Evolutionary conservation across 208 protist species (phyloP).

Genomic region (Entamoeba nuttalli): DNA sequence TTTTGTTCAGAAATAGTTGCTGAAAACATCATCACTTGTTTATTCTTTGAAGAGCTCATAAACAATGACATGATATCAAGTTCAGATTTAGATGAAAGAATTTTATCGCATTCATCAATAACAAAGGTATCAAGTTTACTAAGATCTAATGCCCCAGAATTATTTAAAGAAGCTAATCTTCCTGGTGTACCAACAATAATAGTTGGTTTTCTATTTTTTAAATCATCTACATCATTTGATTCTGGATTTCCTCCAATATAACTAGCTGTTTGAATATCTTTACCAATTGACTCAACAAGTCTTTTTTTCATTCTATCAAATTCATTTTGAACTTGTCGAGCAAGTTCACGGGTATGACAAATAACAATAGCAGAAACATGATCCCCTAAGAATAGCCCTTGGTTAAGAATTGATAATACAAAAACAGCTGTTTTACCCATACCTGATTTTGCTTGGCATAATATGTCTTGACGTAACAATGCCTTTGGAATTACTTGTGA

Average conservation of each 20-base stretch:
- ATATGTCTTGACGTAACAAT: slow-evolving; percentile 83
- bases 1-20: slow-evolving; percentile 77
- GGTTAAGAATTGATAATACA: background rate
- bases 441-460: slow-evolving; percentile 96
- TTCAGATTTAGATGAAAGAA: background rate
- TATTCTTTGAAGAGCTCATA: background rate
- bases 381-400: background rate
- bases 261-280: background rate
- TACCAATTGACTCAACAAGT: background rate
- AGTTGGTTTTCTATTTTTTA: slow-evolving; percentile 38
- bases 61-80: background rate
- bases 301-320: background rate
- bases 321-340: slow-evolving; percentile 79
- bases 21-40: background rate
- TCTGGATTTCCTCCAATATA: slow-evolving; percentile 55
- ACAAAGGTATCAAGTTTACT: slow-evolving; percentile 58
- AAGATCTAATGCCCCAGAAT: slow-evolving; percentile 21
- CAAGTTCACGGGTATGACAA: slow-evolving; percentile 75
- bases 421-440: slow-evolving; percentile 99
- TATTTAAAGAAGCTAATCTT: slow-evolving; percentile 24
- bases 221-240: slow-evolving; percentile 13
- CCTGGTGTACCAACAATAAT: slow-evolving; percentile 92
- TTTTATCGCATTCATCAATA: slow-evolving; percentile 9
- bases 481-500: slow-evolving; percentile 90
- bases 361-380: background rate